phyloP scores from a whole-genome alignment of 176 grass and related monocot genomes.

The Rhynchospora breviuscula region DNA sequence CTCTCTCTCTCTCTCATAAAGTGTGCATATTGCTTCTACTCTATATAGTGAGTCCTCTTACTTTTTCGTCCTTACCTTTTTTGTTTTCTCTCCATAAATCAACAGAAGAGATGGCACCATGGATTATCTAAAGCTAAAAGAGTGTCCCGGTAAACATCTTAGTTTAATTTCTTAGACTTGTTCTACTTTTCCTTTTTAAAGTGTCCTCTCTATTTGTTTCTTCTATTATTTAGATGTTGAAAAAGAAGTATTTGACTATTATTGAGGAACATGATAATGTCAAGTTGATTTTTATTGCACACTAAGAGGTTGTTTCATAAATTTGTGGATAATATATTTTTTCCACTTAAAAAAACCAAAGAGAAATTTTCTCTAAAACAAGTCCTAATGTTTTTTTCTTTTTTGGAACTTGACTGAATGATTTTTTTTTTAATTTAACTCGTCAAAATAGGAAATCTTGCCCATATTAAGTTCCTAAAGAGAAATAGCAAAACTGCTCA shows the following conservation, averaged over 20 bases:
- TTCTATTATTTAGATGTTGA: not conserved
- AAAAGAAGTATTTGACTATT: not conserved
- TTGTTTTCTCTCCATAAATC: not conserved
- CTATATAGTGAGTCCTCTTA: not conserved
- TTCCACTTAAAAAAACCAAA: not conserved
- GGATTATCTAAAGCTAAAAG: not conserved
- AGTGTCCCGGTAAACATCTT: not conserved
- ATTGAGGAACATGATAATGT: not conserved
- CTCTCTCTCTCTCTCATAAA: slow-evolving; percentile 1
- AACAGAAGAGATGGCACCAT: not conserved
- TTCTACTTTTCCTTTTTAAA: slow-evolving; percentile 14
- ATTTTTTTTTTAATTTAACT: not conserved
- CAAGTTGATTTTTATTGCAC: not conserved
- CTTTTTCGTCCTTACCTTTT: not conserved
- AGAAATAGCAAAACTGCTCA: not conserved
- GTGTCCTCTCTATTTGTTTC: not conserved
- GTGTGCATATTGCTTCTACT: not conserved
- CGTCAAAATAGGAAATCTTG: not conserved
- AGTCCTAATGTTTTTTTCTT: not conserved
- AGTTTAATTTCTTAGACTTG: not conserved
- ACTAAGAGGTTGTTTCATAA: not conserved
- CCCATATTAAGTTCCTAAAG: not conserved
- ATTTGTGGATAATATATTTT: not conserved
- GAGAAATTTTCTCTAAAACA: not conserved
- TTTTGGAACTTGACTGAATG: too few relatives aligned